Conservation (phyloP, 208 protist species). For the Lotmaria passim region DNA sequence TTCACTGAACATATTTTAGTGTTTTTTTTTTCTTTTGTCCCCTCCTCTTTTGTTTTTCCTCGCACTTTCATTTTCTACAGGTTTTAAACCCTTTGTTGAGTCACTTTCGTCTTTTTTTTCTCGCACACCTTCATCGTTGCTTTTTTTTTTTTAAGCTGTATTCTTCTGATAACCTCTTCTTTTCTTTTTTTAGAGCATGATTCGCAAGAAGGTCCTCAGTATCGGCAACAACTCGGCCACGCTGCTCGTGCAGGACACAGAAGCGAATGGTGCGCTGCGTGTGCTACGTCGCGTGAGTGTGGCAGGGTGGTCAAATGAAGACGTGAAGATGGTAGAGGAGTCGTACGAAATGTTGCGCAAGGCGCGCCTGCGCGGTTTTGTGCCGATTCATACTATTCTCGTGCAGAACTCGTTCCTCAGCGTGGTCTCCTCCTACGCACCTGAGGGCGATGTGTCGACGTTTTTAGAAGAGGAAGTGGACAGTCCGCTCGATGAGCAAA, state of each 20-base stretch:
- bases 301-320: slow-evolving; percentile 41
- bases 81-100: too few relatives aligned
- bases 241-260: slow-evolving; percentile 79
- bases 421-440: slow-evolving; percentile 63
- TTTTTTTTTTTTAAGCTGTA: slow-evolving; percentile 1
- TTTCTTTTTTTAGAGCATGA: slow-evolving; percentile 37
- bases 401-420: slow-evolving; percentile 75
- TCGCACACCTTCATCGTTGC: background rate
- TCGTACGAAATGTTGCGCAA: slow-evolving; percentile 51
- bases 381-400: slow-evolving; percentile 59
- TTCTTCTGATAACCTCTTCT: background rate
- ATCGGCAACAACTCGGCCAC: slow-evolving; percentile 73
- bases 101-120: too few relatives aligned
- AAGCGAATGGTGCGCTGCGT: slow-evolving; percentile 50
- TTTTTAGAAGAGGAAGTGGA: slow-evolving; percentile 66
- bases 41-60: too few relatives aligned
- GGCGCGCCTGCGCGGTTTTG: slow-evolving; percentile 43
- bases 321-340: slow-evolving; percentile 36
- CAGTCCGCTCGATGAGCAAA: slow-evolving; percentile 44
- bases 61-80: too few relatives aligned
- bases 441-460: slow-evolving; percentile 53
- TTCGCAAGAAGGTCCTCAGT: slow-evolving; percentile 83
- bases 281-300: slow-evolving; percentile 79
- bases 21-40: too few relatives aligned
- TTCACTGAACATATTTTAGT: too few relatives aligned